Percentiles rank a stretch among this genome's conserved stretches.
These are phyloP conservation scores for Lepidium aucheri DNA, from an alignment of 345 rosid species.

Conservation along the genomic window DNA sequence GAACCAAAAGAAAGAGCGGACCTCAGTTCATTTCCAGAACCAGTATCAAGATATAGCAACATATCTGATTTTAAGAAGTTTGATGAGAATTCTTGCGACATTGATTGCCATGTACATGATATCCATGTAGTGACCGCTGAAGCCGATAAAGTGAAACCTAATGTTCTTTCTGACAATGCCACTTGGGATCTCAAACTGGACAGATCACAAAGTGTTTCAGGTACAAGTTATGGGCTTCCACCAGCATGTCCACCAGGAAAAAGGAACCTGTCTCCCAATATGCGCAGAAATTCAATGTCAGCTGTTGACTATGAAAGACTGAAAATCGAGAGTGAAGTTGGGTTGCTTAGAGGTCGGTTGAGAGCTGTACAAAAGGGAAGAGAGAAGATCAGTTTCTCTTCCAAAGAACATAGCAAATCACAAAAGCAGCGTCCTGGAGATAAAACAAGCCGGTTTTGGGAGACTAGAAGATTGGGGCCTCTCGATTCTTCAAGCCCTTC, in stretches of 20 bases:
- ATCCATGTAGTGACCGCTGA: slow-evolving; percentile 39
- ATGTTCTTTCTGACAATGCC: slow-evolving; percentile 4
- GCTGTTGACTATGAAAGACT: slow-evolving; percentile 57
- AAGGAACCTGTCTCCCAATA: slow-evolving; percentile 25
- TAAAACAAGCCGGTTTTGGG: slow-evolving; percentile 39
- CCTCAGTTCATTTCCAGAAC: neutral
- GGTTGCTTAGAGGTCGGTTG: slow-evolving; percentile 50
- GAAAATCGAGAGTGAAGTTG: slow-evolving; percentile 65
- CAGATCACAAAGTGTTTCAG: slow-evolving; percentile 40
- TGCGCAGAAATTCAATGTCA: slow-evolving; percentile 69
- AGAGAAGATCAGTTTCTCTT: slow-evolving; percentile 42
- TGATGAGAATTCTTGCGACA: slow-evolving; percentile 3
- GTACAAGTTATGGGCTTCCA: slow-evolving; percentile 28
- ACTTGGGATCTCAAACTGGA: slow-evolving; percentile 15
- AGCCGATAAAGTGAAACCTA: slow-evolving; percentile 4
- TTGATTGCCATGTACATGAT: slow-evolving; percentile 33
- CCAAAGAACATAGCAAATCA: slow-evolving; percentile 30
- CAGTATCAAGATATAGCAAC: slow-evolving; percentile 13
- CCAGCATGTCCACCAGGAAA: slow-evolving; percentile 21
- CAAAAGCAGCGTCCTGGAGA: slow-evolving; percentile 38
- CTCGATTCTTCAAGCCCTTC: slow-evolving; percentile 13
- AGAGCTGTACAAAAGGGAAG: slow-evolving; percentile 47
- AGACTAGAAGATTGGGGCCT: slow-evolving; percentile 25
- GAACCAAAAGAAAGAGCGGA: slow-evolving; percentile 22
- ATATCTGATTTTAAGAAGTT: slow-evolving; percentile 7